Evolutionary conservation across 2,329 filamentous ascomycete genomes (phyloP).

Genomic region (Diatrype stigma): DNA sequence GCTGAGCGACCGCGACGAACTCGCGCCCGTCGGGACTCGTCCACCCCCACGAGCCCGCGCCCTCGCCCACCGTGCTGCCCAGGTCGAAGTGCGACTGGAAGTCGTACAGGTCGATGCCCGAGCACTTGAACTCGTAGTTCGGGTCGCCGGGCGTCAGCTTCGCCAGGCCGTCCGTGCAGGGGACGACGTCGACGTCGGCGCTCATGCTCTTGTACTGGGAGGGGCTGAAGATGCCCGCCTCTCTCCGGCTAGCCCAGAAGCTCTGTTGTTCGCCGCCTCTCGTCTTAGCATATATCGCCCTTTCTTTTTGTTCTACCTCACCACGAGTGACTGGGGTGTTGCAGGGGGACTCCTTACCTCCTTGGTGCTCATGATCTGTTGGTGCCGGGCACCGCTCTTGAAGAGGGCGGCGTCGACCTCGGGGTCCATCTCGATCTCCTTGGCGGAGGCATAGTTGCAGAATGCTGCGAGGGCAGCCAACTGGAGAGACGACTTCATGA

Average conservation of each 20-base stretch:
- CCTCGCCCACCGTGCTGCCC: conserved; percentile 29
- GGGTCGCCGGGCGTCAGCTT: conserved; percentile 21
- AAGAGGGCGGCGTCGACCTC: conserved; percentile 24
- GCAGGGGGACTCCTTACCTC: conserved; percentile 15
- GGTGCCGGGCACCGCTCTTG: conserved; percentile 27
- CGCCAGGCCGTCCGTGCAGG: conserved; percentile 23
- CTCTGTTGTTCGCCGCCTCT: conserved; percentile 13
- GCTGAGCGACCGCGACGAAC: conserved; percentile 50
- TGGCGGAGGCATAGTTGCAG: conserved; percentile 22
- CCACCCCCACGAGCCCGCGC: conserved; percentile 49
- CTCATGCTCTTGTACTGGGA: conserved; percentile 26
- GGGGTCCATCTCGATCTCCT: conserved; percentile 27
- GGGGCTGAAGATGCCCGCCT: conserved; percentile 23
- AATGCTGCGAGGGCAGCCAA: conserved; percentile 23
- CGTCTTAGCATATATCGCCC: conserved; percentile 1
- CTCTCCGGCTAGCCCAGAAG: conserved; percentile 26
- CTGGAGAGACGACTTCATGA: conserved; percentile 25
- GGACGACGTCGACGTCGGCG: conserved; percentile 13
- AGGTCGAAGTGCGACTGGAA: conserved; percentile 32
- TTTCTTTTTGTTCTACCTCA: background rate
- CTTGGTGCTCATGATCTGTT: conserved; percentile 27
- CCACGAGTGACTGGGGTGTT: background rate
- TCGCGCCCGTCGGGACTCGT: conserved; percentile 48
- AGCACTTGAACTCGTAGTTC: conserved; percentile 27
- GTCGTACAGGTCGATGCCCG: conserved; percentile 31